These are phyloP conservation scores for Pleurotus salmoneostramineus DNA, from an alignment of 768 basidiomycete genomes.

Conservation along the genomic window DNA sequence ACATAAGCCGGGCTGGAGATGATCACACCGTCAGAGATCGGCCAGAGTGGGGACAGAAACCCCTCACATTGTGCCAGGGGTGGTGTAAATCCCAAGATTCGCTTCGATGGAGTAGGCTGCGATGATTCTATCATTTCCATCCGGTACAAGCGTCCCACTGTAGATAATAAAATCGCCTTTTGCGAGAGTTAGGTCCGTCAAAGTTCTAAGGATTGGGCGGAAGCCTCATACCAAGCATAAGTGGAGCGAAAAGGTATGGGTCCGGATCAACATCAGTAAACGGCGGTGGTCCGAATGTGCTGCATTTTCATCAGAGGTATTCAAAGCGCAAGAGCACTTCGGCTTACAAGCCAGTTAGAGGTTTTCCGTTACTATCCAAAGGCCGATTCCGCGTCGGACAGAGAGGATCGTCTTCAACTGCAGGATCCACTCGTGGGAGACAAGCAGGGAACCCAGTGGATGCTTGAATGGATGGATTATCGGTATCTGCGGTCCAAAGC, in stretches of 20 bases:
- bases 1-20: constrained; percentile 11
- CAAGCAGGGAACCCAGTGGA: constrained; percentile 13
- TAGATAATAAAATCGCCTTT: constrained; percentile 17
- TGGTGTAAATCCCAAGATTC: constrained; percentile 15
- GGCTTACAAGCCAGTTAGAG: constrained; percentile 11
- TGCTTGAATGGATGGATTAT: constrained; percentile 15
- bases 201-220: neutral
- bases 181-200: neutral
- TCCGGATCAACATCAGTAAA: constrained; percentile 13
- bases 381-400: constrained; percentile 14
- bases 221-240: constrained; percentile 2
- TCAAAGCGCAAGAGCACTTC: neutral
- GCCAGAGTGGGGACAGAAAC: neutral
- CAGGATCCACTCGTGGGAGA: constrained; percentile 10
- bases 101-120: constrained; percentile 14
- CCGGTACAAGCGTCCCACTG: constrained; percentile 13
- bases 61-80: constrained; percentile 13
- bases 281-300: constrained; percentile 14
- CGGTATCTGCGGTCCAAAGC: constrained; percentile 16
- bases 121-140: constrained; percentile 9
- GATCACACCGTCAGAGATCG: neutral
- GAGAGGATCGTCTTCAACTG: constrained; percentile 10
- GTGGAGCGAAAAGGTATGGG: constrained; percentile 14
- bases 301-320: neutral
- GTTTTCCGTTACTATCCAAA: constrained; percentile 8